These are phyloP conservation scores for Cladophialophora chaetospira DNA, from an alignment of 2,329 filamentous ascomycete genomes.

Conservation along the genomic window DNA sequence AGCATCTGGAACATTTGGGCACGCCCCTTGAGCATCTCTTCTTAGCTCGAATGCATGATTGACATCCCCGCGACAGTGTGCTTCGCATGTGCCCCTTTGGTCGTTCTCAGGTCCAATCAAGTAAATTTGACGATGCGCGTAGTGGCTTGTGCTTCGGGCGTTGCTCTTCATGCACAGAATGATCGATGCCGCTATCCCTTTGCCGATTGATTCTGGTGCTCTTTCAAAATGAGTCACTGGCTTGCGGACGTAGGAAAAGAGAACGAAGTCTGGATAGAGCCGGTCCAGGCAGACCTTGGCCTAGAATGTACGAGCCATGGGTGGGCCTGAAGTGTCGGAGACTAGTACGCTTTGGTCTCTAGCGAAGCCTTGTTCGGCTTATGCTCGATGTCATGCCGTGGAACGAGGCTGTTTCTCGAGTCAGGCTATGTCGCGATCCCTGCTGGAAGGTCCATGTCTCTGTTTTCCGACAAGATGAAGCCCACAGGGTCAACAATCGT, in stretches of 20 bases:
- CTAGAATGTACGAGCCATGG: too few species aligned
- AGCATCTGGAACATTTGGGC: neutral
- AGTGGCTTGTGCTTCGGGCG: too few species aligned
- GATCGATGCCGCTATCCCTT: neutral
- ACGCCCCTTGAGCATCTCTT: neutral
- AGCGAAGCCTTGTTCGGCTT: neutral
- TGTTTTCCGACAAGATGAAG: neutral
- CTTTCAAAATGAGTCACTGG: neutral
- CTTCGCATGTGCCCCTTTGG: neutral
- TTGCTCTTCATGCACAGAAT: too few species aligned
- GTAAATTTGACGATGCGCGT: too few species aligned
- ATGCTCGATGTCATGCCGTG: too few species aligned
- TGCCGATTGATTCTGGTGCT: neutral
- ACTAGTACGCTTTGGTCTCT: neutral
- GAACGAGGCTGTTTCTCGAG: neutral
- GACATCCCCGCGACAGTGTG: neutral
- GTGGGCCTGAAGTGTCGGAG: neutral
- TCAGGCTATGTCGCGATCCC: neutral
- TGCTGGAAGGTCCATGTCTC: neutral
- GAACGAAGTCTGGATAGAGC: neutral
- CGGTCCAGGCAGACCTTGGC: too few species aligned
- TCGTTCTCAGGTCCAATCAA: neutral
- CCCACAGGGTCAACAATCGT: neutral
- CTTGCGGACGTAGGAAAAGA: neutral
- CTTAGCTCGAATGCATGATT: slow-evolving; percentile 8